Percentiles rank a stretch among this genome's conserved stretches.
phyloP scores from a whole-genome alignment of 352 stramenopile species.

The Globisporangium carolinianum region DNA sequence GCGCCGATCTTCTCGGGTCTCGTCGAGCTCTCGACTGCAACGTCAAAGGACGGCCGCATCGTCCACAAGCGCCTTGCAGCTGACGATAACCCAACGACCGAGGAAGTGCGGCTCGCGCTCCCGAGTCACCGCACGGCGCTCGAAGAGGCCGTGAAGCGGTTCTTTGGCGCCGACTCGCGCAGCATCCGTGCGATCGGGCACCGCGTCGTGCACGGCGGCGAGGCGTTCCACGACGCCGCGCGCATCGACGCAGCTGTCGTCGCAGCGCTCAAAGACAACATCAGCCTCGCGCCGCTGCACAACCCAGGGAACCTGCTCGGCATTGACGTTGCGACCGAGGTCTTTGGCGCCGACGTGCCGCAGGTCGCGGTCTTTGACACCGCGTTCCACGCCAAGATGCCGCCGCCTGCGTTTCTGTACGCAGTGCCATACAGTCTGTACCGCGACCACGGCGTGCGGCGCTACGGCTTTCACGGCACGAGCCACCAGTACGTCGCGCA shows the following conservation, averaged over 20 bases:
- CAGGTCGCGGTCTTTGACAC: conserved; percentile 90
- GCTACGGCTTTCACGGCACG: conserved; percentile 90
- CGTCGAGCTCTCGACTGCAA: conserved; percentile 66
- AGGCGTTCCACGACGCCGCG: conserved; percentile 57
- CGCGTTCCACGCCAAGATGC: conserved; percentile 85
- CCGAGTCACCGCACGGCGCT: conserved; percentile 53
- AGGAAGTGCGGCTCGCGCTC: conserved; percentile 41
- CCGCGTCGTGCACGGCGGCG: conserved; percentile 84
- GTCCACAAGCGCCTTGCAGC: conserved; percentile 53
- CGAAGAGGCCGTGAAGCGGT: conserved; percentile 48
- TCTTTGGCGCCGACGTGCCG: conserved; percentile 53
- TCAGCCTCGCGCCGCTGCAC: conserved; percentile 74
- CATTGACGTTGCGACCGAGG: conserved; percentile 72
- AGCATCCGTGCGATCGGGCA: conserved; percentile 77
- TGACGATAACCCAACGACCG: conserved; percentile 24
- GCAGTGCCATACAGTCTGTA: conserved; percentile 76
- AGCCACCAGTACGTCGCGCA: conserved; percentile 82
- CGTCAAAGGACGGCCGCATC: conserved; percentile 51
- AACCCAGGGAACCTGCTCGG: conserved; percentile 83
- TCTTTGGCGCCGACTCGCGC: conserved; percentile 45
- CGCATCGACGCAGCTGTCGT: conserved; percentile 47
- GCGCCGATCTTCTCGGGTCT: conserved; percentile 61
- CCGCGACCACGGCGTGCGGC: conserved; percentile 72
- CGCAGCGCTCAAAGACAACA: conserved; percentile 51
- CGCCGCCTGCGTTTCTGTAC: conserved; percentile 75